Evolutionary conservation across 2,329 filamentous ascomycete species (phyloP), one percentile per base, ranked within the genome.

Genomic region (Coniochaeta sp.): DNA sequence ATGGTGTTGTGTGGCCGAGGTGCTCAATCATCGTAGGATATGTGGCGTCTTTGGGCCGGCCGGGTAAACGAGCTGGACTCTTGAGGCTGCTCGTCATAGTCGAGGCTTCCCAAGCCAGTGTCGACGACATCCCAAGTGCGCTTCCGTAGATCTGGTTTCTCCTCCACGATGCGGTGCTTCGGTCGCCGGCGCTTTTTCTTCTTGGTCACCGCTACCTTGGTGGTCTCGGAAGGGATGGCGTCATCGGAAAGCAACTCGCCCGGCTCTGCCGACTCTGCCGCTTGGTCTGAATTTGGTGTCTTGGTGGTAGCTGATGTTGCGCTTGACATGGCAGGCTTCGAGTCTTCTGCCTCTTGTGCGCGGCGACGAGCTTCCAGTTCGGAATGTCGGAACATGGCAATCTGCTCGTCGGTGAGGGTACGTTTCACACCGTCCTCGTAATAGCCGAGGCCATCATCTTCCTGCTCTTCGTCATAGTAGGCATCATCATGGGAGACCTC

Each of bases 321-420:
- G 18, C 30, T 53, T n/a, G 31, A 45, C 16, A 40, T 48, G n/a
- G 60, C 64, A 53, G 65, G 72, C 35, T 66, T 54, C n/a, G 28
- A 30, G 4, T 42, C 30, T 16, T 61, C 66, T 52, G 66, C 72
- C 38, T 69, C 67, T 49, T 68, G 65, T 54, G 77, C 72, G 55
- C 81, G 81, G 24, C 88, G 72, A 33, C 95, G 72, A 12, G 81
- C 70, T 62, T 94, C 85, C 20, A 95, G 79, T 67, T 97, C 92
- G 2, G 88, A 92, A 64, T 95, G 89, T 55, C 91, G 80, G 65
- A 96, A 96, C 55, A 96, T 92, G 50, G 82, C 82, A 59, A 96
- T 89, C 71, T 96, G 89, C 60, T 91, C 88, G 62, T 96, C 89
- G 9, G 91, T 96, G 60, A 97, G 75, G 16, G 91, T 96, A 35